Percentiles rank a stretch among this genome's conserved stretches.
Conservation (phyloP, 2,329 filamentous ascomycete species). For the Colletotrichum brevisporum region DNA sequence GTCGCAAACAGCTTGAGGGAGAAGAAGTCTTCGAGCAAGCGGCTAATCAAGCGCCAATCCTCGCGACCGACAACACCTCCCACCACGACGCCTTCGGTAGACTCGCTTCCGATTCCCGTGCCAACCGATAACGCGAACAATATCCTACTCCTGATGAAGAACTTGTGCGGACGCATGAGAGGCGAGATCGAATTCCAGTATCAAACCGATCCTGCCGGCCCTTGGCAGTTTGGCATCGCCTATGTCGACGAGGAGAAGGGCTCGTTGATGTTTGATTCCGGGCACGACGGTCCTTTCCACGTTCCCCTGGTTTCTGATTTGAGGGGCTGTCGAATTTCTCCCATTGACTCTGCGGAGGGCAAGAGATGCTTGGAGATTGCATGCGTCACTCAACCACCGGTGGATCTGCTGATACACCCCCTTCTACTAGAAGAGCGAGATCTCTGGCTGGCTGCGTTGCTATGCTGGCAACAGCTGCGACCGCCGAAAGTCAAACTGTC, state of each 20-base stretch:
- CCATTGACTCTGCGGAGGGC: constrained; percentile 62
- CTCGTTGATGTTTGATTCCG: constrained; percentile 81
- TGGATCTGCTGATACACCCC: constrained; percentile 77
- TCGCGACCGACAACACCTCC: constrained; percentile 72
- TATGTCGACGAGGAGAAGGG: constrained; percentile 84
- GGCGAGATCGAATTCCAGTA: constrained; percentile 85
- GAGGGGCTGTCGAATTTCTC: constrained; percentile 79
- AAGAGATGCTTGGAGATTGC: constrained; percentile 67
- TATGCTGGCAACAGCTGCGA: constrained; percentile 85
- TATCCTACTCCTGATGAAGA: constrained; percentile 82
- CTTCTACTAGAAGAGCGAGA: constrained; percentile 77
- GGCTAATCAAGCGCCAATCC: constrained; percentile 68
- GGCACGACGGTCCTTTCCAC: constrained; percentile 75
- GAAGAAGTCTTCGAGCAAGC: constrained; percentile 63
- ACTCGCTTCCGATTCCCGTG: constrained; percentile 72
- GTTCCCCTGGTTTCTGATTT: constrained; percentile 79
- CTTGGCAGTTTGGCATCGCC: constrained; percentile 80
- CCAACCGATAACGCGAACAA: constrained; percentile 78
- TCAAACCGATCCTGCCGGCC: constrained; percentile 70
- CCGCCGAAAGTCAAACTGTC: constrained; percentile 70
- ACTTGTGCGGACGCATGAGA: constrained; percentile 83
- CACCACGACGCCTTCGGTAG: constrained; percentile 67
- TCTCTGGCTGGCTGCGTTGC: constrained; percentile 83
- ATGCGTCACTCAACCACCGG: constrained; percentile 60
- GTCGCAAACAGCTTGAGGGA: constrained; percentile 55